A percentile compares a stretch with the other conserved stretches of the same genome.
These are phyloP conservation scores for Phellinidium pouzarii DNA, from an alignment of 1,284 basidiomycete species.

Conservation along the genomic window DNA sequence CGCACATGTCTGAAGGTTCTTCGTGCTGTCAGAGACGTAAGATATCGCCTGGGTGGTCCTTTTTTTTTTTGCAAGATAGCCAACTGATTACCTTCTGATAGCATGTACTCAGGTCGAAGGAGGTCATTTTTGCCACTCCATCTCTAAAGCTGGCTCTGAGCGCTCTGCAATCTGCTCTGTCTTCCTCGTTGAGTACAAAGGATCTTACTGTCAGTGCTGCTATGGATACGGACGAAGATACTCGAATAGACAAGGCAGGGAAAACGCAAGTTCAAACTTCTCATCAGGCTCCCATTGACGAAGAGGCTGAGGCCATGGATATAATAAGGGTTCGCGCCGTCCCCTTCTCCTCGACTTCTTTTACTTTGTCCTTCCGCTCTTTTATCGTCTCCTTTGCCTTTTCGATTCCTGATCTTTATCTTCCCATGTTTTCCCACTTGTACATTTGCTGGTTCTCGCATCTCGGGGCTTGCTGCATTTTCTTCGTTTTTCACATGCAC, in stretches of 20 bases:
- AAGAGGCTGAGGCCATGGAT: constrained; percentile 3
- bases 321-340: constrained; percentile 17
- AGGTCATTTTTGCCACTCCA: neutral
- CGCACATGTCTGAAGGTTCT: neutral
- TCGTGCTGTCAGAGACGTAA: constrained; percentile 1
- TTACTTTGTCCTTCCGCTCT: neutral
- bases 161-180: neutral
- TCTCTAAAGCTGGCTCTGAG: neutral
- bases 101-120: neutral
- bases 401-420: neutral
- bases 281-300: neutral
- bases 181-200: neutral
- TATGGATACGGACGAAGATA: neutral
- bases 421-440: neutral
- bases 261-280: neutral
- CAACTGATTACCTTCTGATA: neutral
- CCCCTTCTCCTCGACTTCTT: neutral
- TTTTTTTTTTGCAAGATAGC: neutral
- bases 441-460: neutral
- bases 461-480: neutral
- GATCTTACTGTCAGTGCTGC: neutral
- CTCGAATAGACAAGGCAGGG: neutral
- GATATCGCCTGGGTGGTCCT: neutral
- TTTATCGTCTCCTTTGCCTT: neutral
- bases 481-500: neutral